phyloP scores from a whole-genome alignment of 148 eudicot genomes.

The Silene uniflora region DNA sequence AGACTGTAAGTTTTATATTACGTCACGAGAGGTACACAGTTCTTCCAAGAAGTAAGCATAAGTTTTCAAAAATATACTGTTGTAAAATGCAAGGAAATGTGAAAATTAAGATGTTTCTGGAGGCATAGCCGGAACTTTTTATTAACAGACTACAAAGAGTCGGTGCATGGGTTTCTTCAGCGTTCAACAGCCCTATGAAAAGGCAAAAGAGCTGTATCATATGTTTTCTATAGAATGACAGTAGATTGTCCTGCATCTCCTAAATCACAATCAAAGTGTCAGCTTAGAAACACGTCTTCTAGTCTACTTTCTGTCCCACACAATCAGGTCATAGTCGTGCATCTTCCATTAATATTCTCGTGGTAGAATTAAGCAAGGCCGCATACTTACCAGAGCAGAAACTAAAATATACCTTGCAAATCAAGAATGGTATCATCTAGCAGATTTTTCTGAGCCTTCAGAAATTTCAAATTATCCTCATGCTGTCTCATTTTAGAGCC shows the following conservation, averaged over 20 bases:
- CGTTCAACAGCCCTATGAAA: too few species aligned
- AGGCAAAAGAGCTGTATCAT: too few species aligned
- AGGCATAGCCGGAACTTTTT: background rate
- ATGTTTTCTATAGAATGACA: too few species aligned
- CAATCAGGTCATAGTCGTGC: background rate
- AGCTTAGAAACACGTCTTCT: too few species aligned
- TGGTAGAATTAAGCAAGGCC: background rate
- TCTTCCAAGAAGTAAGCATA: too few species aligned
- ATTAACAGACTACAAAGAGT: too few species aligned
- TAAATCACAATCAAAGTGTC: too few species aligned
- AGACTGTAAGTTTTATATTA: background rate
- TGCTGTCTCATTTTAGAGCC: constrained; percentile 63
- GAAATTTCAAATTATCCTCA: constrained; percentile 59
- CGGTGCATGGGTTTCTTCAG: too few species aligned
- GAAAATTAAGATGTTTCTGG: background rate
- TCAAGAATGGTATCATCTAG: constrained; percentile 71
- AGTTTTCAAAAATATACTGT: background rate
- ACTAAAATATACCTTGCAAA: constrained; percentile 54
- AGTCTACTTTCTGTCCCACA: background rate
- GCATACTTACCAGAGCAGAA: constrained; percentile 1
- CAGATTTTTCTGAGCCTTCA: constrained; percentile 47
- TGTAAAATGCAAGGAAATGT: background rate
- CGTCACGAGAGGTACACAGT: background rate
- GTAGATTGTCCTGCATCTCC: too few species aligned
- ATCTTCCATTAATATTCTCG: background rate